Evolutionary conservation across 2,329 filamentous ascomycete species (phyloP).

Genomic region (Colletotrichum sp.): DNA sequence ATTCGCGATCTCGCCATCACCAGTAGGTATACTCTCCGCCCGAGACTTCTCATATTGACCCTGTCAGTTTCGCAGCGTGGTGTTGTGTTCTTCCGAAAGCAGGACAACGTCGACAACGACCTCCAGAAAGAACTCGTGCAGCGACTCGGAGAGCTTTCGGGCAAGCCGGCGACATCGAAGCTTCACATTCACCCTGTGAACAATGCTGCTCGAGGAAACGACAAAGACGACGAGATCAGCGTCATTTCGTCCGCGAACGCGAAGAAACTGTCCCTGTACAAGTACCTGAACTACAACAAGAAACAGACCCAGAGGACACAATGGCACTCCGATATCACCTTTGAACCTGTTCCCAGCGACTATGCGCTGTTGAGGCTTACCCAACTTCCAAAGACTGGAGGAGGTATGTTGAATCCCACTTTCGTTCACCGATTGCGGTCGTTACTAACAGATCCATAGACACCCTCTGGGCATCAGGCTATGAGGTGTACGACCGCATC

Average conservation of each 20-base stretch:
- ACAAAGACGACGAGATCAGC: slow-evolving; percentile 64
- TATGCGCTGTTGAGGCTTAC: slow-evolving; percentile 63
- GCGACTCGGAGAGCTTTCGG: slow-evolving; percentile 61
- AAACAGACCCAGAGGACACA: slow-evolving; percentile 50
- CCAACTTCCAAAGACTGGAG: slow-evolving; percentile 58
- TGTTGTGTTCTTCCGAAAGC: slow-evolving; percentile 73
- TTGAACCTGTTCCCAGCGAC: slow-evolving; percentile 67
- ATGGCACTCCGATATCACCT: slow-evolving; percentile 71
- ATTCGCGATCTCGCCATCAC: slow-evolving; percentile 71
- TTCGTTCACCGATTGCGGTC: neutral
- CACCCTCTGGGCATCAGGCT: slow-evolving; percentile 64
- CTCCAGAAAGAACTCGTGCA: slow-evolving; percentile 71
- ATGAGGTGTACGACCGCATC: slow-evolving; percentile 67
- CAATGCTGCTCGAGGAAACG: slow-evolving; percentile 56
- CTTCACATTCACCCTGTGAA: slow-evolving; percentile 66
- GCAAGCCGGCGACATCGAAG: slow-evolving; percentile 58
- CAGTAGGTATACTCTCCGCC: slow-evolving; percentile 43
- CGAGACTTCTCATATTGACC: neutral
- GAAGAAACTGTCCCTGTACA: slow-evolving; percentile 52
- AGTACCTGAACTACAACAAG: slow-evolving; percentile 39
- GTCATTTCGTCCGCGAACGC: slow-evolving; percentile 64
- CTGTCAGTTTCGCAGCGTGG: slow-evolving; percentile 67
- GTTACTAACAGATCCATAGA: slow-evolving; percentile 32
- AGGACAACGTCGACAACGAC: slow-evolving; percentile 64
- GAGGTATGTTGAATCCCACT: slow-evolving; percentile 40